These are phyloP conservation scores for Suillus weaverae DNA, from an alignment of 768 basidiomycete genomes.

Conservation along the genomic window DNA sequence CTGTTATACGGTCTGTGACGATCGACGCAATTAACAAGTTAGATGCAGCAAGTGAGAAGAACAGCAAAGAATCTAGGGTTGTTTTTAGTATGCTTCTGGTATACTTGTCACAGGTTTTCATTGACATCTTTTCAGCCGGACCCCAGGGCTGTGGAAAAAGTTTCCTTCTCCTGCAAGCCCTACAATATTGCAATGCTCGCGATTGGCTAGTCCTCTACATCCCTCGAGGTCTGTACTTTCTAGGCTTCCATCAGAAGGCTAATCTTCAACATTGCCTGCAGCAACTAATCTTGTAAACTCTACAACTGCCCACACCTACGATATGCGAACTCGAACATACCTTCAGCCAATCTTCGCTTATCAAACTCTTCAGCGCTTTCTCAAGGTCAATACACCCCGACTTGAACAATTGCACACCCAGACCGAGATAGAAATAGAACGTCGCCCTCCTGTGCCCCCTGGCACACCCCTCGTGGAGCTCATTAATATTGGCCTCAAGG, in stretches of 20 bases:
- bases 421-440: conserved; percentile 47
- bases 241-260: neutral
- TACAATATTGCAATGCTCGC: conserved; percentile 60
- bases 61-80: conserved; percentile 54
- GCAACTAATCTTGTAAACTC: conserved; percentile 70
- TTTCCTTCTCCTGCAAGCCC: conserved; percentile 72
- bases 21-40: conserved; percentile 53
- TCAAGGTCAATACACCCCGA: conserved; percentile 53
- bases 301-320: conserved; percentile 69
- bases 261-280: conserved; percentile 20
- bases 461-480: conserved; percentile 57
- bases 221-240: conserved; percentile 59
- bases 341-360: conserved; percentile 66
- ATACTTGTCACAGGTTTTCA: neutral
- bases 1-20: conserved; percentile 71
- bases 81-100: conserved; percentile 58
- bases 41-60: conserved; percentile 45
- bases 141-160: conserved; percentile 80
- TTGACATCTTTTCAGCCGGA: conserved; percentile 52
- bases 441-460: conserved; percentile 41
- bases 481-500: conserved; percentile 56
- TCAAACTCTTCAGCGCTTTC: conserved; percentile 61
- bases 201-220: conserved; percentile 86
- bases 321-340: conserved; percentile 75
- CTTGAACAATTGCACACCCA: conserved; percentile 44